Base-by-base conservation (phyloP, 306 rosid genomes). In the Begonia fuchsioides region DNA sequence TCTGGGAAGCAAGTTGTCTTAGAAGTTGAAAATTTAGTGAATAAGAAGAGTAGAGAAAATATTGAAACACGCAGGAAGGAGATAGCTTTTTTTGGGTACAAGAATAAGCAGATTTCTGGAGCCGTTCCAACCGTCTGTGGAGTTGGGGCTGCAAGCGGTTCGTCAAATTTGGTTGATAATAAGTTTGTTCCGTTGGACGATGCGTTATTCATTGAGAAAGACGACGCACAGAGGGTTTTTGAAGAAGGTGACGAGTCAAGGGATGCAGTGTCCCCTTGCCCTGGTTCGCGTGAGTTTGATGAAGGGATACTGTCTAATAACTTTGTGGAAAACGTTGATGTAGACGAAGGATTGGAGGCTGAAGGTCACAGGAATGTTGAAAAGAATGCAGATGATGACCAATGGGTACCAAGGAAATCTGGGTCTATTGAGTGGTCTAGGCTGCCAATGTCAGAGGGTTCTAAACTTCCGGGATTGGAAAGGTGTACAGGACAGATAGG, bases 401-500 rank as follows among this genome's bases (percentile, higher is more conserved):
- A 69, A 48, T 51, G 58, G 57, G 70, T 43, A 15, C 35, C 71
- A 0, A 49, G 53, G 46, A 58, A 67, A 39, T 48, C 48, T 47
- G 49, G 53, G 46, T 50, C 63, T 10, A n/a, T 16, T 13, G 74
- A 67, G 47, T 49, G 67, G 51, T 47, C 63, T 1, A 50, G 49
- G 14, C 51, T 58, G 50, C 71, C 80, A 46, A 60, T 48, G 6
- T 72, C 76, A 6, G 44, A 43, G 38, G 58, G 61, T 67, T 62
- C 79, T 11, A 65, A 41, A 50, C 73, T 68, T 51, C 61, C 13
- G 3, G 79, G 73, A 11, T 38, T 79, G 63, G 82, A 71, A 56
- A 76, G 81, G 51, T 90, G 98, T 48, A 46, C 72, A 14, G 64
- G 56, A 14, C 75, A 68, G 1, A 67, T 60, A 65, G 66, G 45